Evolutionary conservation across 192 early-diverging fungal species (phyloP), one percentile per base, ranked within the genome.

Genomic region (Rhizophlyctis rosea): DNA sequence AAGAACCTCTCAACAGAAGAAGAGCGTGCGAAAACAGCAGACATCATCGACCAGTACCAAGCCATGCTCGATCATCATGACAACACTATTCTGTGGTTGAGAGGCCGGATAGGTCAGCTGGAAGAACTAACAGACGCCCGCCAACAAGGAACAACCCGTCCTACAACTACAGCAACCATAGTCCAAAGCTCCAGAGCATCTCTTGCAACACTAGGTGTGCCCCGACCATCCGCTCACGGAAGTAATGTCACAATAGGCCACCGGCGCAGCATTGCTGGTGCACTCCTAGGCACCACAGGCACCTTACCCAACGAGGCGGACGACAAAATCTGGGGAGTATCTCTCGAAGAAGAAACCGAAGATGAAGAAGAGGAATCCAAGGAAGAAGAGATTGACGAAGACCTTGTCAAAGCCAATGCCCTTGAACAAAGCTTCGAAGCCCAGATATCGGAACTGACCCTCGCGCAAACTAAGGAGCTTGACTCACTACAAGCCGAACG

Each of bases 71-170:
- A 57, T 11, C 18, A 47, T 31, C 50, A 31, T 5, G 67, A 68
- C 47, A 59, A 61, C 25, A 50, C 51, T 16, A 68, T 68, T 34
- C 60, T 68, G 52, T 31, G 50, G 30, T 53, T 68, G 23, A 58
- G 67, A 3, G 59, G 34, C 18, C 50, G 29, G 21, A 54, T 68
- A n/a, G 44, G 53, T 5, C 59, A 68, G 47, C 59, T 68, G 24
- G 59, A 62, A 23, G 67, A 68, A 28, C 21, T n/a, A 27, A 21
- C 50, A 21, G 67, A 68, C 59, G n/a, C n/a, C n/a, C n/a, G n/a
- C n/a, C 51, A 68, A 30, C 50, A 61, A 7, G 47, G 18, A 2
- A 28, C 24, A 0, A 18, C n/a, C 1, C 29, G 34, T 21, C 48
- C 47, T 3, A 29, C n/a, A 9, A 13, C 47, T 23, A 52, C 13